Base-by-base conservation (phyloP, 495 filamentous ascomycete species). In the Baudoinia panamericana region DNA sequence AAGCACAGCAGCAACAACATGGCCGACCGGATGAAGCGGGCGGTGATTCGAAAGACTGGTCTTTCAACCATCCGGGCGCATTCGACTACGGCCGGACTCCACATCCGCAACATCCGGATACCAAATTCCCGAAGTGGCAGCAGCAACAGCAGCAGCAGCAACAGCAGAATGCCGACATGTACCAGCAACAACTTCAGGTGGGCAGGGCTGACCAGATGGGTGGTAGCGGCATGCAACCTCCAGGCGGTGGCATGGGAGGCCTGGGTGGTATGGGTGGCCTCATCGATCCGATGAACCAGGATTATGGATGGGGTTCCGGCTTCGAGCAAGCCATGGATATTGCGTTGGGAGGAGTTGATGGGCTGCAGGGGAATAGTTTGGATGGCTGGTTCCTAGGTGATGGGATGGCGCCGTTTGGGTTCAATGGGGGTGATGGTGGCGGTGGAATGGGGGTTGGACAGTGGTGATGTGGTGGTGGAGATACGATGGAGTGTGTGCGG, bases 261-360 rank as follows among this genome's bases (percentile, higher is more conserved):
- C n/a, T 21, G 27, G 24, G 34, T 24, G 21, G 27, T 20, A 13
- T 15, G 4, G 43, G 35, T 23, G 3, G 24, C 2, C 24, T 38
- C 3, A 30, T 42, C 12, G 43, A 47, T 32, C 45, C 40, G 1
- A 23, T 15, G 23, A 45, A 45, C 36, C 27, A n/a, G 30, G 42
- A 50, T 23, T 50, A 21, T 35, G 42, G 36, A 3, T 52, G 48
- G 52, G 52, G 49, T 13, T 45, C 19, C 20, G 49, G 45, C 5
- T 55, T 55, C 31, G 52, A 55, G 48, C 50, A 55, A 37, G 45
- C 44, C n/a, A 55, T 55, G 52, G 52, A 55, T 37, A 48, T 55
- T 17, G 49, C 52, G 31, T 26, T 55, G 30, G 36, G 40, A 11
- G 45, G 30, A 6, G 36, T 44, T 18, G 50, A 50, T 34, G 46